Conservation (phyloP, 768 basidiomycete species). For the Tulasnella sp. region DNA sequence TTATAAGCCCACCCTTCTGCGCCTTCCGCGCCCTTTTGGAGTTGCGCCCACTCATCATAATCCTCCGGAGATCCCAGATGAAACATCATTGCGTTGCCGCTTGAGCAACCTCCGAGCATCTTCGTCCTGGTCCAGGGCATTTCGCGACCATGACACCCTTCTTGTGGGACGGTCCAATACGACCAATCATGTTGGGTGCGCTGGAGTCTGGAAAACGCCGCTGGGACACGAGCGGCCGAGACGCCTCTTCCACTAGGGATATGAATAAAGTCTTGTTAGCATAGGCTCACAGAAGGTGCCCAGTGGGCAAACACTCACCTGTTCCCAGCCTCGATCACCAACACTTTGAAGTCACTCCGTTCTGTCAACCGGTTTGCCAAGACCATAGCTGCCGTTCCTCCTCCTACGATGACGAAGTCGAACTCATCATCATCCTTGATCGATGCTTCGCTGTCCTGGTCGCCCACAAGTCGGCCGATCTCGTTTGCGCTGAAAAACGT, state of each 20-base stretch:
- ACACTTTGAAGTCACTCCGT: conserved; percentile 36
- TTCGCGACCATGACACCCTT: conserved; percentile 29
- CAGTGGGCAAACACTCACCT: conserved; percentile 23
- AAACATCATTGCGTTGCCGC: conserved; percentile 59
- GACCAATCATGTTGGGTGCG: conserved; percentile 11
- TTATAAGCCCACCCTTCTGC: neutral
- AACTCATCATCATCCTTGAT: neutral
- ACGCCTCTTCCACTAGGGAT: neutral
- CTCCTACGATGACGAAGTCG: conserved; percentile 39
- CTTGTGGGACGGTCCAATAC: conserved; percentile 18
- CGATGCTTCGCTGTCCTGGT: neutral
- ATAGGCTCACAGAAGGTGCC: no score
- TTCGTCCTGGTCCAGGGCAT: conserved; percentile 51
- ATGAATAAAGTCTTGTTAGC: neutral
- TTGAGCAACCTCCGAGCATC: conserved; percentile 70
- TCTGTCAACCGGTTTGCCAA: conserved; percentile 39
- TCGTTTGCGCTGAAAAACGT: neutral
- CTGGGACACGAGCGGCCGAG: neutral
- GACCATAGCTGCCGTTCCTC: conserved; percentile 39
- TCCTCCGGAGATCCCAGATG: conserved; percentile 22
- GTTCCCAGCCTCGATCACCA: conserved; percentile 33
- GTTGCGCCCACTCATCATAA: conserved; percentile 30
- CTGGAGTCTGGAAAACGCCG: neutral
- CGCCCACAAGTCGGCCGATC: neutral
- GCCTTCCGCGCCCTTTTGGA: conserved; percentile 7